Base-by-base conservation (phyloP, 1,284 basidiomycete species). In the Papiliotrema terrestris region DNA sequence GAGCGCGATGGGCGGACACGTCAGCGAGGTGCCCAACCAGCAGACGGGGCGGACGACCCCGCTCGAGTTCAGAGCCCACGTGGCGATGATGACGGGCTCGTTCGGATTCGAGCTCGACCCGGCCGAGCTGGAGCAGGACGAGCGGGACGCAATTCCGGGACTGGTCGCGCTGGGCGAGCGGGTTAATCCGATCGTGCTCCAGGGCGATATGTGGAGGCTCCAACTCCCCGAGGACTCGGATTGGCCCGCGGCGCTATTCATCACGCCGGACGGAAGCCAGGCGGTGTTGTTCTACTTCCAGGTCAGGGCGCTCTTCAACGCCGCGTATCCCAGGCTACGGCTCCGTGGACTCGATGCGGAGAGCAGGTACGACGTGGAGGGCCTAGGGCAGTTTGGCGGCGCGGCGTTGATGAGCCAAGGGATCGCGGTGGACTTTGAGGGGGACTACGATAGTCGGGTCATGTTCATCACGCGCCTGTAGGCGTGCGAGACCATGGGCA, bases 71-170 rank as follows among this genome's bases (percentile, higher is more conserved):
- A 51, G 68, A 50, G 70, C 67, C 8, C 70, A 72, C 44, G 70
- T 72, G 20, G 69, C 69, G 15, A 61, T 72, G 61, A 67, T 72
- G 65, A 61, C 66, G 23, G 69, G 69, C 20, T 58, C 56, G 17
- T 69, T 68, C 29, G 69, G 69, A 5, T 65, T 68, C 49, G 69
- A 72, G 56, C 63, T 72, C 23, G 65, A 69, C 47, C 55, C 63
- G 13, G 53, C 47, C 11, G 38, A 49, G 6, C 42, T 72, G n/a
- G 14, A 44, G 11, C 26, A 44, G 14, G 58, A 63, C 25, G 68
- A 72, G 20, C 44, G 49, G 17, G 32, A 26, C 3, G 23, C 19
- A 14, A 61, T 72, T 17, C 66, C 62, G 1, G 35, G 29, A 3
- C 25, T 61, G 13, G 52, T 69, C 25, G 45, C 20, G n/a, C 52